Percentiles rank a stretch among this genome's conserved stretches.
Evolutionary conservation across 768 basidiomycete genomes (phyloP).

Genomic region (Tulasnella sp.): DNA sequence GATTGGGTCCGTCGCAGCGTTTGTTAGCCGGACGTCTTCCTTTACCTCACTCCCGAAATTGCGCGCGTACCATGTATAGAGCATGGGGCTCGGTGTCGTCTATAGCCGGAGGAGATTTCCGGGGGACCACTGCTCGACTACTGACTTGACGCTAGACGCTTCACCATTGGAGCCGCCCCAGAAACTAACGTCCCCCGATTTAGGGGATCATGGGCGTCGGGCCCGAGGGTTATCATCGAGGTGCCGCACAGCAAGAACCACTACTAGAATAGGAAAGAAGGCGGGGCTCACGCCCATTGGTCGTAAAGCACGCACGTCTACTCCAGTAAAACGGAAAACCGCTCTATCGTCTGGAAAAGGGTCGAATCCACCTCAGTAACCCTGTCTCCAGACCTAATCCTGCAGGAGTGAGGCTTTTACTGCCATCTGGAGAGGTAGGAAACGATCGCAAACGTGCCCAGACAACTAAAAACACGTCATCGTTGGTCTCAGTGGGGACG

Average conservation of each 20-base stretch:
- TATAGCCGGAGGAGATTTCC: not conserved
- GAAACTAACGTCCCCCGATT: not conserved
- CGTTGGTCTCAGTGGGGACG: not conserved
- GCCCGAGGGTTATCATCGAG: not conserved
- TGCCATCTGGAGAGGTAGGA: not conserved
- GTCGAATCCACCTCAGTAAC: not conserved
- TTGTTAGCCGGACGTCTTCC: constrained; percentile 11
- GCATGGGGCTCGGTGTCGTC: not conserved
- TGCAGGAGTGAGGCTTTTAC: constrained; percentile 9
- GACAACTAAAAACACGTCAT: not conserved
- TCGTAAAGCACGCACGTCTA: not conserved
- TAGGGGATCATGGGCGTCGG: not conserved
- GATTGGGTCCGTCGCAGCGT: not conserved
- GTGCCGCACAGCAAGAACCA: not conserved
- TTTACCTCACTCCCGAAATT: not conserved
- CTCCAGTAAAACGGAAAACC: constrained; percentile 8
- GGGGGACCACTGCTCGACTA: not conserved
- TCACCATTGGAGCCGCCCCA: not conserved
- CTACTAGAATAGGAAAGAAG: not conserved
- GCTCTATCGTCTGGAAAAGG: not conserved
- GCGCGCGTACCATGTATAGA: not conserved
- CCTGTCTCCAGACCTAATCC: constrained; percentile 8
- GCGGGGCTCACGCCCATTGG: not conserved
- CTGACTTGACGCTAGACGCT: not conserved
- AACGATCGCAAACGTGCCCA: constrained; percentile 5